Conservation (phyloP, 2,329 filamentous ascomycete genomes). For the Cercospora beticola region DNA sequence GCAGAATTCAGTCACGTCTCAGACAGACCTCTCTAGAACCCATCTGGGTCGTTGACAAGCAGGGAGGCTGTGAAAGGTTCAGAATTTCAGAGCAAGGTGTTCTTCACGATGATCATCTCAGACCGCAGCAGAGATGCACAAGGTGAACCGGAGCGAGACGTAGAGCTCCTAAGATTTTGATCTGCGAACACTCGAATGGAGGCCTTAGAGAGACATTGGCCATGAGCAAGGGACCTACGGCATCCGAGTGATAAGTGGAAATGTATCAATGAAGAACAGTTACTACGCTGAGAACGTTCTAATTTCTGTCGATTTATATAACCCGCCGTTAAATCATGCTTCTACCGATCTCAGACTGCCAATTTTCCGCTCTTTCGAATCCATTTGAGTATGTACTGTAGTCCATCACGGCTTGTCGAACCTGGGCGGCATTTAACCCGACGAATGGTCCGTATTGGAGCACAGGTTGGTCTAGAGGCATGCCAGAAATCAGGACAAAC, state of each 20-base stretch:
- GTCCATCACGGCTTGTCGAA: constrained; percentile 74
- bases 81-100: not conserved
- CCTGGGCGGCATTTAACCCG: constrained; percentile 67
- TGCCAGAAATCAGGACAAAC: constrained; percentile 72
- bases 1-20: too few species aligned
- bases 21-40: not conserved
- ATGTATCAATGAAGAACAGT: not conserved
- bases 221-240: not conserved
- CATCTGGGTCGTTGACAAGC: not conserved
- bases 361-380: constrained; percentile 75
- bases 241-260: not conserved
- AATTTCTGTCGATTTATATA: not conserved
- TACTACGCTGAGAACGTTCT: not conserved
- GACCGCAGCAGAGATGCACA: not conserved
- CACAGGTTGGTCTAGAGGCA: constrained; percentile 75
- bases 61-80: not conserved
- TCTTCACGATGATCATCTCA: not conserved
- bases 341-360: constrained; percentile 86
- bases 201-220: not conserved
- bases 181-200: not conserved
- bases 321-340: constrained; percentile 52
- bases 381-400: constrained; percentile 72
- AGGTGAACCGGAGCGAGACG: not conserved
- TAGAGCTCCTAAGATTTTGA: not conserved
- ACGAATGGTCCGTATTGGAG: constrained; percentile 87